phyloP scores from a whole-genome alignment of 2,329 filamentous ascomycete species.

The Myriosclerotinia scirpicola region DNA sequence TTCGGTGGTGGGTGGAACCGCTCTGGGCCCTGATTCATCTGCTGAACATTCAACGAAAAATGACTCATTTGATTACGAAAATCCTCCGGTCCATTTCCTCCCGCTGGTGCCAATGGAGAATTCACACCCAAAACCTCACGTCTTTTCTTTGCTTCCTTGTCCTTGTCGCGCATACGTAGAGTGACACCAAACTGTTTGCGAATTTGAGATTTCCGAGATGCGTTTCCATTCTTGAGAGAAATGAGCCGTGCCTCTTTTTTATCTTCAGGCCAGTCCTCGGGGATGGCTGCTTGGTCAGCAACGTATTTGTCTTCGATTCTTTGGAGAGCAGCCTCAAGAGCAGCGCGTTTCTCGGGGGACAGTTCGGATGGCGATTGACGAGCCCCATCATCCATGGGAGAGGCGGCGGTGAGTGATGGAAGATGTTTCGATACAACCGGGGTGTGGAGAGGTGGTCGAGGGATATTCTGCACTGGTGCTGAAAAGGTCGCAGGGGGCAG shows the following conservation, averaged over 20 bases:
- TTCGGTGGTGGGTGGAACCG: not conserved
- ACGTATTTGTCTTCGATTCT: conserved; percentile 29
- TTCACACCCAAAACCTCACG: not conserved
- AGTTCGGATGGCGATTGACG: conserved; percentile 34
- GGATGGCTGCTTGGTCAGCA: conserved; percentile 24
- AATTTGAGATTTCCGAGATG: conserved; percentile 37
- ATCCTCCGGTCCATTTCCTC: not conserved
- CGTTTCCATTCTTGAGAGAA: conserved; percentile 35
- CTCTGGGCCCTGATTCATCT: not conserved
- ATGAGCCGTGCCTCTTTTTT: conserved; percentile 25
- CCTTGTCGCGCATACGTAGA: conserved; percentile 35
- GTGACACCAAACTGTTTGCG: conserved; percentile 36
- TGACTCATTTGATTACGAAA: not conserved
- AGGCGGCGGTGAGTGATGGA: conserved; percentile 6
- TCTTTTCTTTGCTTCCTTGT: conserved; percentile 30
- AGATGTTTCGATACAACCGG: conserved; percentile 21
- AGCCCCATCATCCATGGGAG: conserved; percentile 19
- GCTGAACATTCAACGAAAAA: not conserved
- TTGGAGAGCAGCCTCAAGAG: conserved; percentile 30
- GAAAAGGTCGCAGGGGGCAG: not conserved
- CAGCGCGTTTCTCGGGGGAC: conserved; percentile 27
- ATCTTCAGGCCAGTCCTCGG: conserved; percentile 6
- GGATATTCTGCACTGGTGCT: conserved; percentile 6
- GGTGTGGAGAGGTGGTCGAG: conserved; percentile 27
- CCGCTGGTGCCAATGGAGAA: not conserved